phyloP scores from a whole-genome alignment of 2,329 filamentous ascomycete genomes.

The Monosporascus sp. region DNA sequence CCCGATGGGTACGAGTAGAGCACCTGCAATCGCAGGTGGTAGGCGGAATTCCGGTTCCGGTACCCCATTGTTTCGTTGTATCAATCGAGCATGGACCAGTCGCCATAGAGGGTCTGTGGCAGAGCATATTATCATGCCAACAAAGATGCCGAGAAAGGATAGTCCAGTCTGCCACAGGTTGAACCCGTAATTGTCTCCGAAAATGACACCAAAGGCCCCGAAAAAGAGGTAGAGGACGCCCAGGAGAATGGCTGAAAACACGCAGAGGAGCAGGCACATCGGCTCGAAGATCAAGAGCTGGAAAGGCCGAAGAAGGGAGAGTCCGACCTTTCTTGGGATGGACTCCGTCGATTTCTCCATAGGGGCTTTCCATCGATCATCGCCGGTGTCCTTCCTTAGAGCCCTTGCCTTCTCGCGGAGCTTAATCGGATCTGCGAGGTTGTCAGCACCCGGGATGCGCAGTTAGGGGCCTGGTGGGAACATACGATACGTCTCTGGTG shows the following conservation, averaged over 20 bases:
- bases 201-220: slow-evolving; percentile 79
- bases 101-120: slow-evolving; percentile 62
- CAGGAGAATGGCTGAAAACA: slow-evolving; percentile 79
- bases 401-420: slow-evolving; percentile 66
- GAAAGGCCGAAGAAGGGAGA: slow-evolving; percentile 64
- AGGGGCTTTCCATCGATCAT: slow-evolving; percentile 69
- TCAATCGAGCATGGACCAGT: slow-evolving; percentile 51
- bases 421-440: slow-evolving; percentile 54
- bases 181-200: slow-evolving; percentile 68
- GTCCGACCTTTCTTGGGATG: slow-evolving; percentile 54
- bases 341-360: slow-evolving; percentile 70
- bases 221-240: slow-evolving; percentile 90
- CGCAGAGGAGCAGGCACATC: slow-evolving; percentile 78
- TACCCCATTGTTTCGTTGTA: slow-evolving; percentile 45
- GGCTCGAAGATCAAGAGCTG: slow-evolving; percentile 76
- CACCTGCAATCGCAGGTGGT: slow-evolving; percentile 69
- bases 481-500: slow-evolving; percentile 81
- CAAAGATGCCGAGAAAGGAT: slow-evolving; percentile 66
- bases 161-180: slow-evolving; percentile 75
- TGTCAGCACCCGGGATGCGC: background rate
- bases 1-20: slow-evolving; percentile 70
- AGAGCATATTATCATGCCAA: slow-evolving; percentile 63
- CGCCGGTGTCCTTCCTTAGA: slow-evolving; percentile 70
- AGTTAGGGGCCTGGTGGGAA: slow-evolving; percentile 25
- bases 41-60: slow-evolving; percentile 86